These are phyloP conservation scores for Cubamyces sp. DNA, from an alignment of 768 basidiomycete species.

Conservation along the genomic window DNA sequence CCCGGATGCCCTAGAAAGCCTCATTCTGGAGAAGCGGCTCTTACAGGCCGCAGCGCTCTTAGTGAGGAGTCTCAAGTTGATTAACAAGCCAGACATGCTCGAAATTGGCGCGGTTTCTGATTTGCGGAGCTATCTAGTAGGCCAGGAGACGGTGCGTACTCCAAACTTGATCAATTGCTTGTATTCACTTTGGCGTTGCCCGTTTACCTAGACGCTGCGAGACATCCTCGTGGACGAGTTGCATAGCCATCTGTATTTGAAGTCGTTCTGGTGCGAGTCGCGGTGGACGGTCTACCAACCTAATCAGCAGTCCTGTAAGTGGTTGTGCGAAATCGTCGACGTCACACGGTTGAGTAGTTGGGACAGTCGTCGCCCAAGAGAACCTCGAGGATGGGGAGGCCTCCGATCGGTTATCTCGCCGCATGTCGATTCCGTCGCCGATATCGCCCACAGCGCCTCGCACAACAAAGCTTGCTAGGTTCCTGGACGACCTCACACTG, in stretches of 20 bases:
- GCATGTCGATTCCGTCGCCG: conserved; percentile 43
- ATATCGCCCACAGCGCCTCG: conserved; percentile 44
- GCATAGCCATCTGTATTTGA: conserved; percentile 96
- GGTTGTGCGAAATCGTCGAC: conserved; percentile 10
- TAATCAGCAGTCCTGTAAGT: conserved; percentile 76
- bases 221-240: conserved; percentile 96
- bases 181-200: conserved; percentile 6
- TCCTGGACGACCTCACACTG: conserved; percentile 63
- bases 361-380: conserved; percentile 66
- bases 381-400: conserved; percentile 38
- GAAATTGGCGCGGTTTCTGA: conserved; percentile 96
- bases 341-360: conserved; percentile 48
- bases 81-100: conserved; percentile 89
- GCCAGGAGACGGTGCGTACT: conserved; percentile 81
- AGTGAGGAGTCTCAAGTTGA: conserved; percentile 84
- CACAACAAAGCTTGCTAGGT: conserved; percentile 60
- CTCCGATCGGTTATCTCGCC: conserved; percentile 9
- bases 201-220: conserved; percentile 66
- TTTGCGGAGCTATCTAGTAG: conserved; percentile 77
- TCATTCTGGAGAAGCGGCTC: conserved; percentile 95
- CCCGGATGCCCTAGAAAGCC: conserved; percentile 87
- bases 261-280: conserved; percentile 93
- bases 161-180: background rate
- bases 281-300: conserved; percentile 87
- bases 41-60: conserved; percentile 88